A percentile compares a stretch with the other conserved stretches of the same genome.
phyloP scores from a whole-genome alignment of 441 rosid genomes.

The Codiaeum variegatum region DNA sequence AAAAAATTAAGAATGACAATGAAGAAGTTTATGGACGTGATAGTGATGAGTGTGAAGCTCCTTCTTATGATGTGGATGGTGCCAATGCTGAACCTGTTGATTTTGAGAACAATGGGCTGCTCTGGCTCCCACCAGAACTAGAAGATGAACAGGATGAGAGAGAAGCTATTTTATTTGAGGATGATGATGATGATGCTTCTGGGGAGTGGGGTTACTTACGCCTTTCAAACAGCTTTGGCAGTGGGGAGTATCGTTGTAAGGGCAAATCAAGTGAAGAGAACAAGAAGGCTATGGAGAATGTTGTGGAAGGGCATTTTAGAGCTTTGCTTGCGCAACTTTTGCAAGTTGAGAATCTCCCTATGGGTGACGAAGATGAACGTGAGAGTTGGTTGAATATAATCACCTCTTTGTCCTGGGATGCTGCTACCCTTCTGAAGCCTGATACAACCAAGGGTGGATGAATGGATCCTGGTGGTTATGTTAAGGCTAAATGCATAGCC shows the following conservation, averaged over 20 bases:
- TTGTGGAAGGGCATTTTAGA: conserved; percentile 89
- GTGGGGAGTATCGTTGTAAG: conserved; percentile 59
- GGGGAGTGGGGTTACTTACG: conserved; percentile 80
- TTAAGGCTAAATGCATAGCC: conserved; percentile 92
- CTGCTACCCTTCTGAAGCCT: conserved; percentile 85
- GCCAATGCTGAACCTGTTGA: conserved; percentile 61
- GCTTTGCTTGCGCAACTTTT: conserved; percentile 88
- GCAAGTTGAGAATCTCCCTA: conserved; percentile 74
- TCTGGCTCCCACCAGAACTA: conserved; percentile 96
- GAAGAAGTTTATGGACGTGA: conserved; percentile 48
- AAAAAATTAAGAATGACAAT: conserved; percentile 41
- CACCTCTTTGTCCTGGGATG: conserved; percentile 91
- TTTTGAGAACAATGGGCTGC: conserved; percentile 75
- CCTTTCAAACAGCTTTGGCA: conserved; percentile 62
- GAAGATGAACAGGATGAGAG: conserved; percentile 90
- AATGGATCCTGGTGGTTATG: conserved; percentile 98
- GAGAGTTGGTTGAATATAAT: conserved; percentile 84
- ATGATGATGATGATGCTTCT: conserved; percentile 52
- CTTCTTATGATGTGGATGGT: conserved; percentile 45
- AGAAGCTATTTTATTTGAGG: conserved; percentile 55
- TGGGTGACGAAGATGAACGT: conserved; percentile 53
- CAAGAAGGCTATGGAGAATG: conserved; percentile 70
- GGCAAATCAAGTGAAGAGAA: conserved; percentile 70
- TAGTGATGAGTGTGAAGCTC: conserved; percentile 48
- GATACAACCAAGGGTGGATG: conserved; percentile 91